Evolutionary conservation across 176 grass and related monocot genomes (phyloP).

Genomic region (Poa pratensis): DNA sequence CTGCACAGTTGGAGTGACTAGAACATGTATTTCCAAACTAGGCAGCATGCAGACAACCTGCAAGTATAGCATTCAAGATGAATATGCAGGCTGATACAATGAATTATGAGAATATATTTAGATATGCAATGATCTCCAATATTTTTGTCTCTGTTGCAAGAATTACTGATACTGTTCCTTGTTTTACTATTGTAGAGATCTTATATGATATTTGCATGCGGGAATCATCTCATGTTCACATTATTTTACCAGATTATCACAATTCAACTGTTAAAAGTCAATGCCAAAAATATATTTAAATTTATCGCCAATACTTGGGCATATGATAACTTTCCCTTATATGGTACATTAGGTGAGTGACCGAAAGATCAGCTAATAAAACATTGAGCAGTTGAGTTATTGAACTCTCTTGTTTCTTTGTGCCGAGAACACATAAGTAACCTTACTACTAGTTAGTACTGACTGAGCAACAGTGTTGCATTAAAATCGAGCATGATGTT

Average conservation of each 20-base stretch:
- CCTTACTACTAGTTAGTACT: not conserved
- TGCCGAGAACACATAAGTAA: not conserved
- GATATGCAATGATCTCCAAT: constrained; percentile 17
- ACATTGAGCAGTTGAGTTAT: not conserved
- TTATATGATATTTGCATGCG: not conserved
- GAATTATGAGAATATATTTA: constrained; percentile 5
- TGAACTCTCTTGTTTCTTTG: not conserved
- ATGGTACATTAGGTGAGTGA: not conserved
- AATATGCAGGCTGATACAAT: not conserved
- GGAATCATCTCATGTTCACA: not conserved
- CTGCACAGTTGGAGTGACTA: constrained; percentile 6
- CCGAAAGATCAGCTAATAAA: not conserved
- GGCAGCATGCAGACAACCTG: not conserved
- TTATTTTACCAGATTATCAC: constrained; percentile 3
- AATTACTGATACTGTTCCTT: not conserved
- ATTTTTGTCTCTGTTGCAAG: constrained; percentile 13
- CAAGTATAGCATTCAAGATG: constrained; percentile 12
- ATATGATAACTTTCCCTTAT: not conserved
- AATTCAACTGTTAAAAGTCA: not conserved
- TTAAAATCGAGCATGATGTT: constrained; percentile 10
- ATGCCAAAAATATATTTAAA: not conserved
- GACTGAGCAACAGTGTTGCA: not conserved
- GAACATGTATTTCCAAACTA: constrained; percentile 3
- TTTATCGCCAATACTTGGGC: not conserved
- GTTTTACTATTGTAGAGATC: not conserved